These are phyloP conservation scores for Alternaria brassicicola DNA, from an alignment of 2,329 filamentous ascomycete genomes.

Conservation along the genomic window DNA sequence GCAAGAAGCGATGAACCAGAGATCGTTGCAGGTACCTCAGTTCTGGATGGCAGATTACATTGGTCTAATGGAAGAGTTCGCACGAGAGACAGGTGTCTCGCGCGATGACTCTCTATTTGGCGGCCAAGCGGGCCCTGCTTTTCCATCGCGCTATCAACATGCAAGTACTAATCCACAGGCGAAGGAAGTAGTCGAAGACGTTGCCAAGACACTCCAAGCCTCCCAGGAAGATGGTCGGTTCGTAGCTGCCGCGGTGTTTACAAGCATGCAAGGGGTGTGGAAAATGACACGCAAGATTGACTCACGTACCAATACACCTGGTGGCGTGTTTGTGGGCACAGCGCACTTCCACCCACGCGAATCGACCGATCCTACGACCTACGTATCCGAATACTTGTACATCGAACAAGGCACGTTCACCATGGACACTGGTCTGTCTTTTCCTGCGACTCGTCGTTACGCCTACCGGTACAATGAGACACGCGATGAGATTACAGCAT, in stretches of 20 bases:
- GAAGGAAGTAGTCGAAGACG: slow-evolving; percentile 55
- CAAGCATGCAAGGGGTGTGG: slow-evolving; percentile 74
- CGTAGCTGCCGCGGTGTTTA: slow-evolving; percentile 70
- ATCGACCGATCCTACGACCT: slow-evolving; percentile 54
- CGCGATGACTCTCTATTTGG: slow-evolving; percentile 49
- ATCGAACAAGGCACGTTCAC: slow-evolving; percentile 70
- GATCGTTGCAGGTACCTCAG: slow-evolving; percentile 61
- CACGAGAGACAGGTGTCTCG: slow-evolving; percentile 61
- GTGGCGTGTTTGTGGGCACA: slow-evolving; percentile 68
- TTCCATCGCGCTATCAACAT: slow-evolving; percentile 42
- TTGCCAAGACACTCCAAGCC: slow-evolving; percentile 48
- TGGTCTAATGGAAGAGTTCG: slow-evolving; percentile 75
- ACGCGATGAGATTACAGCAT: slow-evolving; percentile 68
- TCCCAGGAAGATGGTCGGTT: slow-evolving; percentile 58
- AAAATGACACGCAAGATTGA: slow-evolving; percentile 63
- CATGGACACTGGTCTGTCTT: slow-evolving; percentile 61
- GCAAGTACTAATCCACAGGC: slow-evolving; percentile 49
- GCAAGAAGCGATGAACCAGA: slow-evolving; percentile 49
- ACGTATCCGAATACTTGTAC: slow-evolving; percentile 66
- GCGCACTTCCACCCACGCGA: slow-evolving; percentile 68
- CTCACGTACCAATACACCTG: slow-evolving; percentile 64
- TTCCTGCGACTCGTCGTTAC: slow-evolving; percentile 70
- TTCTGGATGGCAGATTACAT: slow-evolving; percentile 86
- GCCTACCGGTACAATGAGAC: slow-evolving; percentile 72
- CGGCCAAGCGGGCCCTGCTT: slow-evolving; percentile 57